These are phyloP conservation scores for Flagelloscypha sp. DNA, from an alignment of 768 basidiomycete species.

Conservation along the genomic window DNA sequence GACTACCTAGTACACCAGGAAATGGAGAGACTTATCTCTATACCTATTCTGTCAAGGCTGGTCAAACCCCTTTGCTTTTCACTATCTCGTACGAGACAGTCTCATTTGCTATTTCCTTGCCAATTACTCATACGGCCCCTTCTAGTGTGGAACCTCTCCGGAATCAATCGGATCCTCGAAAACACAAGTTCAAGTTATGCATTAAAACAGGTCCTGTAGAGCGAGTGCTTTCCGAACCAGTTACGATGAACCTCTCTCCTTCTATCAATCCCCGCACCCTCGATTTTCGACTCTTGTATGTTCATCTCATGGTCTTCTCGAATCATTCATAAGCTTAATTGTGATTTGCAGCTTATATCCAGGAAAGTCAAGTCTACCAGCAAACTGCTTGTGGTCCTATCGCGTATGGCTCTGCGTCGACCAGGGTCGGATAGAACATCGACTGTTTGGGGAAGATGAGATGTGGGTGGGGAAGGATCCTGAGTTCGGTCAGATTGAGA, in stretches of 20 bases:
- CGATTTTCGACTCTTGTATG: constrained; percentile 58
- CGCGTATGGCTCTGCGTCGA: constrained; percentile 58
- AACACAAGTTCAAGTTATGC: constrained; percentile 47
- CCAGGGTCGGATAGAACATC: constrained; percentile 53
- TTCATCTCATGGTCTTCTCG: constrained; percentile 7
- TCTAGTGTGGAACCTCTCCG: constrained; percentile 37
- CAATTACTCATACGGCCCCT: neutral
- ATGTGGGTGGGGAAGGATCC: constrained; percentile 62
- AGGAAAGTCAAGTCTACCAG: constrained; percentile 47
- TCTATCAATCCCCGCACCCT: constrained; percentile 45
- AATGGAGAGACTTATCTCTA: too few species aligned
- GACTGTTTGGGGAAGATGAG: constrained; percentile 55
- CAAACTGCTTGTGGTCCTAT: constrained; percentile 45
- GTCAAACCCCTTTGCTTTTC: constrained; percentile 37
- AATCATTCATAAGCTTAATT: neutral
- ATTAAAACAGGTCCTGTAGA: constrained; percentile 49
- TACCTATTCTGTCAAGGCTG: constrained; percentile 40
- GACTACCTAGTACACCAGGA: too few species aligned
- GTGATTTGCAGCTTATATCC: constrained; percentile 40
- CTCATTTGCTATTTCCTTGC: neutral
- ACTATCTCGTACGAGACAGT: constrained; percentile 41
- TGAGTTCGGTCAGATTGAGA: constrained; percentile 48
- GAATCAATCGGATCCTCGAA: constrained; percentile 32
- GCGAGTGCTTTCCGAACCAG: constrained; percentile 41
- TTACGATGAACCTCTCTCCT: constrained; percentile 33